Evolutionary conservation across 2,329 filamentous ascomycete species (phyloP), one percentile per base, ranked within the genome.

Genomic region (Aureobasidium sp.): DNA sequence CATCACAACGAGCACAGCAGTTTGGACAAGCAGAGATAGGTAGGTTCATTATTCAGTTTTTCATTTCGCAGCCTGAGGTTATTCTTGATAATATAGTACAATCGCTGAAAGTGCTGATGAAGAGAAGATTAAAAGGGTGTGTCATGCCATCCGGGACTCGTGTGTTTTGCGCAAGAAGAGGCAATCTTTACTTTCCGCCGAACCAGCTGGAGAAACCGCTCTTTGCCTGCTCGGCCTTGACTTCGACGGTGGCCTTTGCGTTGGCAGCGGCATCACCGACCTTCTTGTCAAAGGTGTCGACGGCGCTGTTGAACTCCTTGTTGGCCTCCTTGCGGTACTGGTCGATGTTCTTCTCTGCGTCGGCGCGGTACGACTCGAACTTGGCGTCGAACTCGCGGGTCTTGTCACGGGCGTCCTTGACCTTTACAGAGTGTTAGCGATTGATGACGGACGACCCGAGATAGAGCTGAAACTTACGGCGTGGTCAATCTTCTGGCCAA

Each of bases 181-280:
- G 36, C 37, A 44, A 32, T 0, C 34, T 62, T 59, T 70, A 70
- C 65, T 71, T 71, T 39, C 66, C 63, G 45, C 82, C 82, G 70
- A 97, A 96, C 92, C 91, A 97, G 73, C 88, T 84, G 45, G 88
- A 89, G 69, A 96, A 75, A 66, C 88, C 88, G 69, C 86, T 84
- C 85, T 96, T 96, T 48, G 91, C 89, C 79, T 96, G 88, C 57
- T 86, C 76, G 4, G 91, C 85, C 66, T 86, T 86, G 66, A 89
- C 80, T 79, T 92, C 52, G 21, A 63, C 59, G 2, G 53, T 44
- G 16, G 15, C 36, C 44, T 55, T 11, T 10, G 32, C 32, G 42
- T 63, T 59, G 44, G 64, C 37, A n/a, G 50, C 59, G 15, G 53
- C 62, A 50, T 70, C 64, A 7, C 39, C 89, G 58, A 96, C 87